Conservation (phyloP, 805 yeast genomes). For the Kuraishia piskuri region DNA sequence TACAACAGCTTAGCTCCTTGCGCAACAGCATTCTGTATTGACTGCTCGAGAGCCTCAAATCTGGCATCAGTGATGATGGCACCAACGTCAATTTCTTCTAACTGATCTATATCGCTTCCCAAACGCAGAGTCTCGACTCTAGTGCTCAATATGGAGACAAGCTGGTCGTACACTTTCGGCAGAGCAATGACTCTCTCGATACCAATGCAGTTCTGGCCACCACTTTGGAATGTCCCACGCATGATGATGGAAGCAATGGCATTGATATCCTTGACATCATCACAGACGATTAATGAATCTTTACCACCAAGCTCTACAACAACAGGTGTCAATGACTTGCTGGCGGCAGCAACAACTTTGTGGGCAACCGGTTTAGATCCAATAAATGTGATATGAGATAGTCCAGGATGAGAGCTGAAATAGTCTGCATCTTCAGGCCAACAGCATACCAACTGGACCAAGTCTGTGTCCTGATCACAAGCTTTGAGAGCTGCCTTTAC, state of each 20-base stretch:
- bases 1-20: constrained; percentile 72
- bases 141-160: constrained; percentile 46
- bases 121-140: constrained; percentile 58
- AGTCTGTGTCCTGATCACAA: constrained; percentile 69
- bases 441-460: constrained; percentile 84
- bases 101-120: constrained; percentile 90
- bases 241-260: constrained; percentile 66
- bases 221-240: constrained; percentile 95
- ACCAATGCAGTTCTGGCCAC: constrained; percentile 98
- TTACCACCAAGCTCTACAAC: constrained; percentile 97
- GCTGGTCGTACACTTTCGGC: constrained; percentile 53
- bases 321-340: constrained; percentile 84
- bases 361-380: constrained; percentile 96
- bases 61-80: constrained; percentile 82
- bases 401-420: constrained; percentile 74
- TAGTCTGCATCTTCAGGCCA: constrained; percentile 86
- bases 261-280: constrained; percentile 53
- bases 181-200: constrained; percentile 88
- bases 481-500: constrained; percentile 63
- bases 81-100: constrained; percentile 91
- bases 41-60: constrained; percentile 55
- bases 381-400: constrained; percentile 87
- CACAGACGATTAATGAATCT: constrained; percentile 83
- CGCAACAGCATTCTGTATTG: constrained; percentile 64
- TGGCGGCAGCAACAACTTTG: constrained; percentile 73